Evolutionary conservation across 2,329 filamentous ascomycete species (phyloP), one percentile per base, ranked within the genome.

Genomic region (Calonectria honghensis): DNA sequence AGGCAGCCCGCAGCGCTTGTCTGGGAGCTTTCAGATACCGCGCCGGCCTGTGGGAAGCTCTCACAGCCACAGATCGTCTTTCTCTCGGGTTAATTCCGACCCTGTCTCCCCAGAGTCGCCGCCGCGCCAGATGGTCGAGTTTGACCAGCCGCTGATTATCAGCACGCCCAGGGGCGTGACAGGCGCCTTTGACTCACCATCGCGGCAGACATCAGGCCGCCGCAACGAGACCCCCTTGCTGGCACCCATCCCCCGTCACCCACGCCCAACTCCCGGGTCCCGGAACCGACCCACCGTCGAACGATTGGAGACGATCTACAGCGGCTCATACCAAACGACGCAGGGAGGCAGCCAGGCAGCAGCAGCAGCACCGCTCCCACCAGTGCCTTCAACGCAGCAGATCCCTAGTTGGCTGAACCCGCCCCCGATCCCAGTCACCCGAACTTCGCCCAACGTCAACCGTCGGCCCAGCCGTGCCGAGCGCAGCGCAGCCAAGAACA

Each of bases 401-500:
- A 77, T 81, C 59, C 84, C 82, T 39, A 82, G 74, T 9, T 87
- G 85, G 82, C 81, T 86, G 35, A 82, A 85, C 9, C 78, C 85
- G 4, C 81, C 84, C 2, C 84, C 86, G 9, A 76, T 82, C 6
- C 76, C 83, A 0, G 79, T 84, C 20, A 80, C 80, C 76, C 84
- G 87, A 66, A 83, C 85, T 72, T 77, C 86, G 73, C 85, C 86
- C 0, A 87, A 86, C 52, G 82, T 91, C 7, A 87, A 82, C 70
- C 85, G 90, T 41, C 87, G 86, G 32, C 86, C 86, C 48, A 92
- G 90, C 78, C 88, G 91, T 51, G 91, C 91, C 2, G 90, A 91
- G 80, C 86, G 90, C 35, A 91, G 91, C 72, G 91, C 91, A 7
- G 88, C 90, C 13, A 92, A 90, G 83, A 93, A 93, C 77, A 90